Conservation (phyloP, 164 flowering plant species). For the Houttuynia cordata region DNA sequence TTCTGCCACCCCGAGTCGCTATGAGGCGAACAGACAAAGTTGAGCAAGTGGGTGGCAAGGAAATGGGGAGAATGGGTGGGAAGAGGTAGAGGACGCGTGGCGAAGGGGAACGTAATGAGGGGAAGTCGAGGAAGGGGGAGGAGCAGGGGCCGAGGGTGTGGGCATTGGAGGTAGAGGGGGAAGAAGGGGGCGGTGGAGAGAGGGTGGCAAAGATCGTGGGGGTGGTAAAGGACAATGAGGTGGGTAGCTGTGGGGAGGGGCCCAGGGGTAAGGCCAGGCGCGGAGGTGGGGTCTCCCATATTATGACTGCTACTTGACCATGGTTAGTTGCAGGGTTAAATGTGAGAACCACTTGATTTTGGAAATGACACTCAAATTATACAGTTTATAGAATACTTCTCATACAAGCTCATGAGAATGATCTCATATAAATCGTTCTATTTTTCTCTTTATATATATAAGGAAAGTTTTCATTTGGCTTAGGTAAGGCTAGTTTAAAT, state of each 20-base stretch:
- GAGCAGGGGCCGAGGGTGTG: constrained; percentile 57
- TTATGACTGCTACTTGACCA: too few species aligned
- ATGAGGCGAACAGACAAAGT: constrained; percentile 10
- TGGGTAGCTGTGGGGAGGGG: constrained; percentile 46
- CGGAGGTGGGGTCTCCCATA: constrained; percentile 60
- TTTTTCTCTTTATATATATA: too few species aligned
- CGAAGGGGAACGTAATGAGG: constrained; percentile 16
- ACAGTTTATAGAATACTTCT: too few species aligned
- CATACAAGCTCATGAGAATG: too few species aligned
- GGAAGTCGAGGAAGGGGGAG: constrained; percentile 47
- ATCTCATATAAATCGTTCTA: too few species aligned
- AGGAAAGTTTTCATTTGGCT: too few species aligned
- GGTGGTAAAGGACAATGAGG: constrained; percentile 75
- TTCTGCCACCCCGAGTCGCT: neutral
- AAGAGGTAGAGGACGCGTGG: constrained; percentile 51
- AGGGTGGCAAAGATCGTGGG: constrained; percentile 74
- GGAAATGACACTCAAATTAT: too few species aligned
- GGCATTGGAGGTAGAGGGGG: constrained; percentile 46
- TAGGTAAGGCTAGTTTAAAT: too few species aligned
- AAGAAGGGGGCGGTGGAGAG: constrained; percentile 81
- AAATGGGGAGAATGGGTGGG: constrained; percentile 28
- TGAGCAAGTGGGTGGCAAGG: constrained; percentile 16
- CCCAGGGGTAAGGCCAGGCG: constrained; percentile 39
- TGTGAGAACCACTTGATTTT: too few species aligned
- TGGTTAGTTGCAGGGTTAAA: too few species aligned